Percentiles rank a stretch among this genome's conserved stretches.
These are phyloP conservation scores for Davidsoniella neocaledoniae DNA, from an alignment of 2,329 filamentous ascomycete species.

Conservation along the genomic window DNA sequence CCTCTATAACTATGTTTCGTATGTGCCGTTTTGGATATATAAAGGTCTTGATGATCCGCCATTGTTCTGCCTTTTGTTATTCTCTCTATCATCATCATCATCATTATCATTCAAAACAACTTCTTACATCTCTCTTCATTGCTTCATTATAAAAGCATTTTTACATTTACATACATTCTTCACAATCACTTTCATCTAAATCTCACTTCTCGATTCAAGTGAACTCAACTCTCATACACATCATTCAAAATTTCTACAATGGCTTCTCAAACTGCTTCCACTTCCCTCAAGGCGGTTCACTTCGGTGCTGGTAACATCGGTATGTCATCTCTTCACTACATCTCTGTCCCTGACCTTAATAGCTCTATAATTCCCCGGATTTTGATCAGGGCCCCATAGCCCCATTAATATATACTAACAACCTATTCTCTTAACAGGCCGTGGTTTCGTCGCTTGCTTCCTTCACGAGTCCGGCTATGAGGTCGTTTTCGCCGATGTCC, in stretches of 20 bases:
- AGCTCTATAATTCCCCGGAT: neutral
- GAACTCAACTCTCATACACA: neutral
- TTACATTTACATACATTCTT: neutral
- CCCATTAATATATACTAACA: slow-evolving; percentile 4
- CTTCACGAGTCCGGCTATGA: slow-evolving; percentile 90
- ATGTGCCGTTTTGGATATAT: slow-evolving; percentile 8
- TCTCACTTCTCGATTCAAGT: slow-evolving; percentile 1
- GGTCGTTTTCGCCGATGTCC: slow-evolving; percentile 91
- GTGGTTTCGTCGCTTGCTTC: slow-evolving; percentile 79
- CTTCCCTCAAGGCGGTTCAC: slow-evolving; percentile 53
- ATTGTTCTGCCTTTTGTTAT: neutral
- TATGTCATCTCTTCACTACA: slow-evolving; percentile 17
- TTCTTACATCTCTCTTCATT: neutral
- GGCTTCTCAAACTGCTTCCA: slow-evolving; percentile 16
- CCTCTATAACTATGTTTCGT: neutral
- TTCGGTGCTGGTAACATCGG: slow-evolving; percentile 80
- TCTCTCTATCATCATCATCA: slow-evolving; percentile 1
- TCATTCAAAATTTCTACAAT: slow-evolving; percentile 16
- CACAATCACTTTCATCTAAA: neutral
- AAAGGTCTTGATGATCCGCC: slow-evolving; percentile 3
- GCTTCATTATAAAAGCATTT: slow-evolving; percentile 12
- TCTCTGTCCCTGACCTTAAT: neutral
- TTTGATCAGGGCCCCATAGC: neutral
- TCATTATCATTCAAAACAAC: neutral
- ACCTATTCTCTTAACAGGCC: slow-evolving; percentile 24